Evolutionary conservation across 2,329 filamentous ascomycete species (phyloP), one percentile per base, ranked within the genome.

Genomic region (Colletotrichum agaves): DNA sequence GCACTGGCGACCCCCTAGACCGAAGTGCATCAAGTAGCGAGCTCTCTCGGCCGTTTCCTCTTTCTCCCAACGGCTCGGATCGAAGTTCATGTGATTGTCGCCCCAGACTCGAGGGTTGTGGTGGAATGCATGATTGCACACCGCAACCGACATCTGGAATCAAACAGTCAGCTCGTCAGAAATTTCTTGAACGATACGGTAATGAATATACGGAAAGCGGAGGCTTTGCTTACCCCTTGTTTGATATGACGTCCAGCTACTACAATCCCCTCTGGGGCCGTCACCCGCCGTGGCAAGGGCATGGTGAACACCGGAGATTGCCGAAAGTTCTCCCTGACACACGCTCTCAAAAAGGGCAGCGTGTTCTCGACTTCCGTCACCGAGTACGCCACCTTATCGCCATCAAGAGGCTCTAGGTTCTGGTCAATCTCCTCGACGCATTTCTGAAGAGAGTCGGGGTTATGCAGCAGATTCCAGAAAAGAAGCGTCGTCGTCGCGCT

Each of bases 281-380:
- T 61, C 19, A 61, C 57, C 5, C 63, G 63, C 13, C 63, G 53
- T 11, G 63, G 27, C 21, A 66, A 11, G 8, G 63, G 63, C 63
- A 66, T 66, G 2, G 63, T 66, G 23, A 66, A 66, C 3, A 66
- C 57, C 1, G 63, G 63, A 1, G 47, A 55, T 7, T 41, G 31
- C 1, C 63, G 57, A n/a, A 61, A 66, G 49, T 66, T 61, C 41
- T 66, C 63, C n/a, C 41, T 61, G 7, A 66, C 57, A 17, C 63
- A 66, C 1, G 57, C 10, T 7, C 63, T 39, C 1, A 66, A 33
- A 5, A 37, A 66, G 2, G 57, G 47, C 11, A 61, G 4, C 3
- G 57, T 55, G n/a, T 23, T 61, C 23, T 61, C 57, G 0, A 61
- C 41, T 27, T 61, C 63, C 1, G 47, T 35, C 12, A 66, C 35